Percentiles rank a stretch among this genome's conserved stretches.
Conservation (phyloP, 2,329 filamentous ascomycete species). For the Alternaria postmessia region DNA sequence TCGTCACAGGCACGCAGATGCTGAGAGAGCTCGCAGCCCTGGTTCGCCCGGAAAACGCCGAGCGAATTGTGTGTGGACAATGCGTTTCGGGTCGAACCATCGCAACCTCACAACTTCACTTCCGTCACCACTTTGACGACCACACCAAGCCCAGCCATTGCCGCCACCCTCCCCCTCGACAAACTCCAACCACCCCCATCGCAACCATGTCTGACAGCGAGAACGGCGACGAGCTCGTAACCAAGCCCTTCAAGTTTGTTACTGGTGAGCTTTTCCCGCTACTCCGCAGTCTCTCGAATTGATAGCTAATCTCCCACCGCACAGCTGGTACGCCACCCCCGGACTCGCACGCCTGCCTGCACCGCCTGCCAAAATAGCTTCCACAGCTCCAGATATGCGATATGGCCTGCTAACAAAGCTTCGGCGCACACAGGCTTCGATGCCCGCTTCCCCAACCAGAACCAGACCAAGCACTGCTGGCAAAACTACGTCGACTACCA, state of each 20-base stretch:
- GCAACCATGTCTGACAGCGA: constrained; percentile 86
- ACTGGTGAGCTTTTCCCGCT: constrained; percentile 74
- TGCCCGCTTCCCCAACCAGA: constrained; percentile 97
- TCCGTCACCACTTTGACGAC: constrained; percentile 36
- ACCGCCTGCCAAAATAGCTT: constrained; percentile 5
- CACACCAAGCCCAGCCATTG: constrained; percentile 38
- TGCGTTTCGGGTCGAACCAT: constrained; percentile 46
- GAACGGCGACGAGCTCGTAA: constrained; percentile 75
- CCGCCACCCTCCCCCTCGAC: constrained; percentile 28
- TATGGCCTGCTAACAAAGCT: constrained; percentile 30
- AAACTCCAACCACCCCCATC: constrained; percentile 37
- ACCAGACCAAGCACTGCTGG: constrained; percentile 99
- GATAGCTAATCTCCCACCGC: constrained; percentile 40
- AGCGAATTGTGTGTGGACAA: constrained; percentile 47
- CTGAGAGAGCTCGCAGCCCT: constrained; percentile 33
- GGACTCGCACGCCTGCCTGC: constrained; percentile 16
- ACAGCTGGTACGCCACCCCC: constrained; percentile 52
- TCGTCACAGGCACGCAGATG: constrained; percentile 37
- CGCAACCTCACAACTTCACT: constrained; percentile 41
- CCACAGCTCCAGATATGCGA: constrained; percentile 6
- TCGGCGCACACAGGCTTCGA: constrained; percentile 77
- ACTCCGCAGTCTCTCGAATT: constrained; percentile 17
- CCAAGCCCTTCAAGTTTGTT: constrained; percentile 99
- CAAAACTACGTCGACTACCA: constrained; percentile 99
- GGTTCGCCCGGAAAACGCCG: constrained; percentile 40